Base-by-base conservation (phyloP, 1,139 yeast genomes). In the Geotrichum klebahnii region DNA sequence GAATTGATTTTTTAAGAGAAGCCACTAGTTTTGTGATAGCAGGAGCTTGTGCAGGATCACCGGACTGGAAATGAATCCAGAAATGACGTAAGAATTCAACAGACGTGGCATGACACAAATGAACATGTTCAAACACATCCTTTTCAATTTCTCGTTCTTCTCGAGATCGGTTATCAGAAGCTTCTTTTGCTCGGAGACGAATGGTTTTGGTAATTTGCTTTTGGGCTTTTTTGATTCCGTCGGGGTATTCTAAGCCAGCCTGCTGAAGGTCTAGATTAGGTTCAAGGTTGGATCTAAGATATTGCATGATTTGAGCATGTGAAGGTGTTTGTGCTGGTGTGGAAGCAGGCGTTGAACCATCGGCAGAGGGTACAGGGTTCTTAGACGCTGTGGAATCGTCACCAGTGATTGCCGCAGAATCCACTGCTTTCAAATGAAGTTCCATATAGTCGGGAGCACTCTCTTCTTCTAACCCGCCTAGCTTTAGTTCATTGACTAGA, bases 51-150 rank as follows among this genome's bases (percentile, higher is more conserved):
- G 76, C 69, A 16, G 78, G 73, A 48, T 80, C 83, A 10, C 80
- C 79, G 28, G 81, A 77, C 56, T 75, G 76, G 59, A 78, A 80
- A 59, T 79, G 81, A 4, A 74, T 63, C 84, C 88, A 84, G 62
- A 83, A 84, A 63, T 84, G 90, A 51, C 80, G 76, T 42, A 84
- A 64, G 60, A 83, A 83, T 63, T 84, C 92, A 36, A 81, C 74
- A 1, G 88, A 78, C 0, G 90, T 82, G 1, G 82, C 77, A 61
- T 84, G 89, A 17, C 80, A 71, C 29, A 79, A 51, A 26, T 59
- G 60, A 6, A 65, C 59, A 34, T 61, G 60, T 31, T 61, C 65
- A 28, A 58, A 47, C 10, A 62, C 53, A 26, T 52, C 51, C 35
- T 46, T 52, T 26, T 57, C 58, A 8, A 46, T 43, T n/a, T 54